These are phyloP conservation scores for Pichia occidentalis DNA, from an alignment of 805 yeast species.

Conservation along the genomic window DNA sequence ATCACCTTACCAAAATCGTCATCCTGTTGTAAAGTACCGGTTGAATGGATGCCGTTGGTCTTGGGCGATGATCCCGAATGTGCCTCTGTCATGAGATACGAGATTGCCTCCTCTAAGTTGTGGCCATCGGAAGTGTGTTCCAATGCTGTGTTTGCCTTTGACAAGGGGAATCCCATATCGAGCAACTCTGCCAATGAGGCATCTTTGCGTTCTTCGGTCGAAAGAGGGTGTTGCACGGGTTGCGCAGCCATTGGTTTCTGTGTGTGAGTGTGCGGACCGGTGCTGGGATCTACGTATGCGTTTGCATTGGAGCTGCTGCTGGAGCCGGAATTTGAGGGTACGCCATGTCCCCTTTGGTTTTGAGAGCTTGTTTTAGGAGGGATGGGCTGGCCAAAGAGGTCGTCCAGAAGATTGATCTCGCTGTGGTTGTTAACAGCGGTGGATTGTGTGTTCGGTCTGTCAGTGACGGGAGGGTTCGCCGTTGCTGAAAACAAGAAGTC, in stretches of 20 bases:
- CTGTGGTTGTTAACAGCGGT: background rate
- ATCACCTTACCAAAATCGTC: conserved; percentile 37
- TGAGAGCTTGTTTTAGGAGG: too few species aligned
- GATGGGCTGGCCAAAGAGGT: conserved; percentile 6
- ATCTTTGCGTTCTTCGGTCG: conserved; percentile 33
- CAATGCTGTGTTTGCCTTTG: conserved; percentile 55
- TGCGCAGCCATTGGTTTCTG: too few species aligned
- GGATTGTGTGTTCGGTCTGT: background rate
- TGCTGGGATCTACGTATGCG: too few species aligned
- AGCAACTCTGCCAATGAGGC: conserved; percentile 58
- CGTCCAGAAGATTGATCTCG: conserved; percentile 14
- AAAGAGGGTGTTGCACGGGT: too few species aligned
- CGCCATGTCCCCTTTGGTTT: too few species aligned
- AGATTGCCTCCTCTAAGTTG: conserved; percentile 60
- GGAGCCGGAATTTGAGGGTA: too few species aligned
- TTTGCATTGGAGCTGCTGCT: too few species aligned
- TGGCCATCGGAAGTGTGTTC: conserved; percentile 43
- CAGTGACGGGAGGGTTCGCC: too few species aligned
- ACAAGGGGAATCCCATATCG: conserved; percentile 73
- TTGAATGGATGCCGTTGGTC: background rate
- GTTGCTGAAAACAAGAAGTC: background rate
- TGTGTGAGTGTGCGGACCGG: too few species aligned
- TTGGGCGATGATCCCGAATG: conserved; percentile 30
- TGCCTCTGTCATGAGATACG: conserved; percentile 55
- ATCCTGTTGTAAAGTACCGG: conserved; percentile 2